A percentile compares a stretch with the other conserved stretches of the same genome.
Evolutionary conservation across 176 grass and related monocot genomes (phyloP).

Genomic region (Hordeum vulgare): MorexV3_pseudomolecules_assembly NC_058524.1:64513656-64514155

Average conservation of each 20-base stretch:
- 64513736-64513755: not conserved
- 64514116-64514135: no score
- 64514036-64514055: no score
- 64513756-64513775: not conserved
- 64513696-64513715: not conserved
- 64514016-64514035: no score
- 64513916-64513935: not conserved
- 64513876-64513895: not conserved
- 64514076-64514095: no score
- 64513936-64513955: not conserved
- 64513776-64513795: not conserved
- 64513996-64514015: no score
- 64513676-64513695: not conserved
- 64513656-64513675: not conserved
- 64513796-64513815: not conserved
- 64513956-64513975: not conserved
- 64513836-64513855: not conserved
- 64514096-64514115: no score
- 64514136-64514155: no score
- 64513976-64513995: not conserved
- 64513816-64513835: not conserved
- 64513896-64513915: slow-evolving; percentile 9
- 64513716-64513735: not conserved
- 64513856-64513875: not conserved
- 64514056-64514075: no score